phyloP scores from a whole-genome alignment of 768 basidiomycete genomes.

The Tylopilus rubrobrunneus region DNA sequence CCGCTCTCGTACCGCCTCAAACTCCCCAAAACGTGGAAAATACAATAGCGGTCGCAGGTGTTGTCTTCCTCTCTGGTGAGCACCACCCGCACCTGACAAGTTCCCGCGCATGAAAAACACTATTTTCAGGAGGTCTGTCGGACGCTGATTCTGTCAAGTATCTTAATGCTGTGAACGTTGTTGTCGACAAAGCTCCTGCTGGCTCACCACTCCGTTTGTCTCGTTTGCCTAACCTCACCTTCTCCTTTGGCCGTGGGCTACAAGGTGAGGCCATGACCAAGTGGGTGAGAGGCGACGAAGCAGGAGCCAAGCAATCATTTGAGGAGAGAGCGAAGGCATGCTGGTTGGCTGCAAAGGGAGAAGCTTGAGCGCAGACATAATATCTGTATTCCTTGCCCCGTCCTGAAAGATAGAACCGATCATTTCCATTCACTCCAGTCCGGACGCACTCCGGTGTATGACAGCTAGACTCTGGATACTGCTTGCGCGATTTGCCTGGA shows the following conservation, averaged over 20 bases:
- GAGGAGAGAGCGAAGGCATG: constrained; percentile 42
- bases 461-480: neutral
- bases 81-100: neutral
- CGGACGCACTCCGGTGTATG: neutral
- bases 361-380: constrained; percentile 8
- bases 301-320: constrained; percentile 37
- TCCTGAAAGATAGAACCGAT: constrained; percentile 1
- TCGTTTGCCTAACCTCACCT: constrained; percentile 42
- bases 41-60: constrained; percentile 45
- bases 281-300: constrained; percentile 45
- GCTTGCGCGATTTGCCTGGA: neutral
- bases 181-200: constrained; percentile 33
- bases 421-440: neutral
- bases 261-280: constrained; percentile 47
- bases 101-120: neutral
- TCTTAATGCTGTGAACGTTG: constrained; percentile 38
- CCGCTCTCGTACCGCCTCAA: too few relatives aligned
- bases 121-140: constrained; percentile 39
- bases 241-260: constrained; percentile 48
- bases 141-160: constrained; percentile 38
- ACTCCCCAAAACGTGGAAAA: too few relatives aligned
- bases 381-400: neutral
- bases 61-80: constrained; percentile 45
- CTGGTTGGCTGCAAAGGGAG: constrained; percentile 39
- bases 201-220: constrained; percentile 31